A percentile compares a stretch with the other conserved stretches of the same genome.
phyloP scores from a whole-genome alignment of 2,329 filamentous ascomycete genomes.

The Aspergillus sp. region DNA sequence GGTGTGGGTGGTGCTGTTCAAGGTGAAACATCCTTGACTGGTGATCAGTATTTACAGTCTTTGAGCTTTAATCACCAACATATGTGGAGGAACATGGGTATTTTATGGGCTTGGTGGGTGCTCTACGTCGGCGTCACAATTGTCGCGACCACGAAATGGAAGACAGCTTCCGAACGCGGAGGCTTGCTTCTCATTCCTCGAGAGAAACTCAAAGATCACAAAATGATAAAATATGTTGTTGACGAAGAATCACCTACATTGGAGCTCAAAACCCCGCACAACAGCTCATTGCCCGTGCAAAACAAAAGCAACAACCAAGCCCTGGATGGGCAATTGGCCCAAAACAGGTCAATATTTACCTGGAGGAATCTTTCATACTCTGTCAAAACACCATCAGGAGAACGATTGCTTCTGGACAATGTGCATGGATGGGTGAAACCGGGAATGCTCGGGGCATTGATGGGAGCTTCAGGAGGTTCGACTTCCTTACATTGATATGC shows the following conservation, averaged over 20 bases:
- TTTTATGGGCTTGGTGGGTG: constrained; percentile 60
- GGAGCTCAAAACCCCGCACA: constrained; percentile 39
- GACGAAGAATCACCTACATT: constrained; percentile 41
- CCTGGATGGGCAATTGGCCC: constrained; percentile 44
- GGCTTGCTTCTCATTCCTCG: constrained; percentile 58
- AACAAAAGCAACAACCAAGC: constrained; percentile 14
- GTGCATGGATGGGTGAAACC: constrained; percentile 74
- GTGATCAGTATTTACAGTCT: constrained; percentile 55
- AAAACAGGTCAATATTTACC: constrained; percentile 66
- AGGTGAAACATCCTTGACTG: constrained; percentile 48
- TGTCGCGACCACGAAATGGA: constrained; percentile 54
- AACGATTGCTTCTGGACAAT: constrained; percentile 57
- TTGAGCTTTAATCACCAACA: constrained; percentile 51
- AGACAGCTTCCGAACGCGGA: constrained; percentile 47
- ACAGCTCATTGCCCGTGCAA: constrained; percentile 12
- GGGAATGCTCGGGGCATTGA: constrained; percentile 69
- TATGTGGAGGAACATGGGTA: constrained; percentile 59
- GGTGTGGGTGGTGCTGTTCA: constrained; percentile 47
- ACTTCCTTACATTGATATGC: too few species aligned
- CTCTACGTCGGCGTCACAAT: constrained; percentile 58
- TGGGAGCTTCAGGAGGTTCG: constrained; percentile 62
- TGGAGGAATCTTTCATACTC: constrained; percentile 71
- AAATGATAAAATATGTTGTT: constrained; percentile 12
- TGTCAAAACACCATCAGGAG: constrained; percentile 55
- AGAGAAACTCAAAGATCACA: constrained; percentile 44